Evolutionary conservation across 2,329 filamentous ascomycete genomes (phyloP).

Genomic region (Aspergillus quadricinctus): DNA sequence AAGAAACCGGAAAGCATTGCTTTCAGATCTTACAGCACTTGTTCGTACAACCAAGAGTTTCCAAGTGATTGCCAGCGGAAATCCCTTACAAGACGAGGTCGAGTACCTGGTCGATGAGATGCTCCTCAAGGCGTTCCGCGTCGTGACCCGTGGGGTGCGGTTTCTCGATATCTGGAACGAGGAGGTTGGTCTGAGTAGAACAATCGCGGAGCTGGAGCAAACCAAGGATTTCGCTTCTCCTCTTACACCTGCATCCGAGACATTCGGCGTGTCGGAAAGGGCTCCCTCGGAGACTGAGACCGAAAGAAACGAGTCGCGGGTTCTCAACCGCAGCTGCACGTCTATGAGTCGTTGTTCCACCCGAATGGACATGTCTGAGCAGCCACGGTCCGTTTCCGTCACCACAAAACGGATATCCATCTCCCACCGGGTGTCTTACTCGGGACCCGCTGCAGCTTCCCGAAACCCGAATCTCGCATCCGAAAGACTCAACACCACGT

Average conservation of each 20-base stretch:
- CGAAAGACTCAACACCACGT: constrained; percentile 70
- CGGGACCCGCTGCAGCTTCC: constrained; percentile 59
- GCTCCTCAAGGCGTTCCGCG: constrained; percentile 87
- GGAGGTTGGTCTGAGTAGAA: constrained; percentile 43
- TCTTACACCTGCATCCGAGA: constrained; percentile 37
- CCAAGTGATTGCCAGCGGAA: constrained; percentile 64
- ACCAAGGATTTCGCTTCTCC: constrained; percentile 28
- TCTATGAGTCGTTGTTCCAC: constrained; percentile 25
- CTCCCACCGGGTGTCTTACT: constrained; percentile 73
- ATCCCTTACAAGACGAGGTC: constrained; percentile 35
- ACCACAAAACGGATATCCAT: constrained; percentile 48
- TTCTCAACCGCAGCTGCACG: constrained; percentile 30
- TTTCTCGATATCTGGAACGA: constrained; percentile 83
- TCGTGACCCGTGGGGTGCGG: constrained; percentile 83
- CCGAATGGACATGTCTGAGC: constrained; percentile 23
- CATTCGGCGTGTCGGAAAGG: constrained; percentile 25
- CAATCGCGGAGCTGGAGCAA: constrained; percentile 36
- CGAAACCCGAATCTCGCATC: constrained; percentile 73
- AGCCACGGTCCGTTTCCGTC: constrained; percentile 29
- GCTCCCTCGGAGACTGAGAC: constrained; percentile 22
- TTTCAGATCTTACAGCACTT: constrained; percentile 83
- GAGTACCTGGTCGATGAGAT: constrained; percentile 75
- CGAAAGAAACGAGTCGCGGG: constrained; percentile 29
- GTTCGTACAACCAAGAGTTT: constrained; percentile 85
- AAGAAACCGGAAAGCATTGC: constrained; percentile 75